A percentile compares a stretch with the other conserved stretches of the same genome.
Conservation (phyloP, 1,284 basidiomycete species). For the Porodaedalea pini region DNA sequence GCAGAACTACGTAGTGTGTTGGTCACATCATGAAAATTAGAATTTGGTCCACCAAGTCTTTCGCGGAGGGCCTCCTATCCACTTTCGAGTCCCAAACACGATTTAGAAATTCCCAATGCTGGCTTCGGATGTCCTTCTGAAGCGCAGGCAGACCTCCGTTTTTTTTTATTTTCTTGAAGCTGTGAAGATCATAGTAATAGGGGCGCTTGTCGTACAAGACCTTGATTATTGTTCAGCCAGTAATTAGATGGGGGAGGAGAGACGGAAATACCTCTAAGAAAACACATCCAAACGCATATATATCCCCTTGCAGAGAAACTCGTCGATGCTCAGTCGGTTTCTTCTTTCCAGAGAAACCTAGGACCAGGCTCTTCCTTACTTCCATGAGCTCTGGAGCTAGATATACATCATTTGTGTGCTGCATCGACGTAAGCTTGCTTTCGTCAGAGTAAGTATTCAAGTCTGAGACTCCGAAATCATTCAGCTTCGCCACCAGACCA, state of each 20-base stretch:
- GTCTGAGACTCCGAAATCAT: constrained; percentile 13
- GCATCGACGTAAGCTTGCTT: neutral
- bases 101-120: neutral
- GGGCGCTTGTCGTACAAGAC: neutral
- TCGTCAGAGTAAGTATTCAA: neutral
- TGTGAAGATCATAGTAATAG: neutral
- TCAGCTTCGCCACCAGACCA: neutral
- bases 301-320: neutral
- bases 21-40: neutral
- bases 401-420: neutral
- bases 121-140: neutral
- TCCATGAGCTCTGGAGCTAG: constrained; percentile 3
- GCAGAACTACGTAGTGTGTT: no score
- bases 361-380: neutral
- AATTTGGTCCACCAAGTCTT: neutral
- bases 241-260: neutral
- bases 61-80: neutral
- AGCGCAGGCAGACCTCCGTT: neutral
- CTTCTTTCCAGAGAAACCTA: no score
- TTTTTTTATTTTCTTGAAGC: neutral
- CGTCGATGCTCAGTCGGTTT: no score
- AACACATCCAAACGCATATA: constrained; percentile 15
- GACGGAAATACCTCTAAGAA: neutral
- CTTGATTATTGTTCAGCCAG: neutral
- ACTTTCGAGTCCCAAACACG: neutral